These are phyloP conservation scores for Diaporthe citrichinensis DNA, from an alignment of 2,329 filamentous ascomycete species.

Conservation along the genomic window DNA sequence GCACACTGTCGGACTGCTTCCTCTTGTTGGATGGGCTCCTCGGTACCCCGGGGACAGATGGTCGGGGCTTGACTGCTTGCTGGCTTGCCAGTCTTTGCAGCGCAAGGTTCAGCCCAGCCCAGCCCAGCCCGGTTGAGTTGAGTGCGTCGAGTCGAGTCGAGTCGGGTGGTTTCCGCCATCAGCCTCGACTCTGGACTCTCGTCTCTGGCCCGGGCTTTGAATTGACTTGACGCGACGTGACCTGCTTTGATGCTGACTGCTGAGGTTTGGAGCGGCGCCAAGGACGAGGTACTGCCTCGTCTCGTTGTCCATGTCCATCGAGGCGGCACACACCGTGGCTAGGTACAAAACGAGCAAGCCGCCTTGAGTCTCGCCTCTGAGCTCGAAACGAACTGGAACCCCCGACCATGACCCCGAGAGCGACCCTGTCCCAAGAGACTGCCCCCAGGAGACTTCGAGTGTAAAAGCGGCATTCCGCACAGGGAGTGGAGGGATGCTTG, in stretches of 20 bases:
- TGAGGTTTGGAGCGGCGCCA: slow-evolving; percentile 3
- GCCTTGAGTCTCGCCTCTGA: neutral
- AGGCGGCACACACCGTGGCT: neutral
- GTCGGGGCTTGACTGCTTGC: neutral
- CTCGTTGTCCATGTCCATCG: neutral
- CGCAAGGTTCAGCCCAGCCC: neutral
- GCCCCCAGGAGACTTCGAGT: neutral
- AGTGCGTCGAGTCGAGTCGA: neutral
- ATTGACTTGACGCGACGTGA: neutral
- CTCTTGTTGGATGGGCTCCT: slow-evolving; percentile 13
- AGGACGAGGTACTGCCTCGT: neutral
- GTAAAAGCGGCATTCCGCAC: neutral
- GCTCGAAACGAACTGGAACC: neutral
- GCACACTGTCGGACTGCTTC: neutral
- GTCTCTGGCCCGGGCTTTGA: neutral
- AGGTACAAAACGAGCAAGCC: neutral
- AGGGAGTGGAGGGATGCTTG: neutral
- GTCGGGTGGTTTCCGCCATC: neutral
- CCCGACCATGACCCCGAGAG: neutral
- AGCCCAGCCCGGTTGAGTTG: neutral
- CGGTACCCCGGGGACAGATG: slow-evolving; percentile 4
- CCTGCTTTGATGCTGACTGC: neutral
- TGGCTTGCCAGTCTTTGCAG: neutral
- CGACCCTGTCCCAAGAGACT: neutral
- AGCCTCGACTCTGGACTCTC: neutral